Evolutionary conservation across 2,329 filamentous ascomycete genomes (phyloP).

Genomic region (Diaporthe citri): DNA sequence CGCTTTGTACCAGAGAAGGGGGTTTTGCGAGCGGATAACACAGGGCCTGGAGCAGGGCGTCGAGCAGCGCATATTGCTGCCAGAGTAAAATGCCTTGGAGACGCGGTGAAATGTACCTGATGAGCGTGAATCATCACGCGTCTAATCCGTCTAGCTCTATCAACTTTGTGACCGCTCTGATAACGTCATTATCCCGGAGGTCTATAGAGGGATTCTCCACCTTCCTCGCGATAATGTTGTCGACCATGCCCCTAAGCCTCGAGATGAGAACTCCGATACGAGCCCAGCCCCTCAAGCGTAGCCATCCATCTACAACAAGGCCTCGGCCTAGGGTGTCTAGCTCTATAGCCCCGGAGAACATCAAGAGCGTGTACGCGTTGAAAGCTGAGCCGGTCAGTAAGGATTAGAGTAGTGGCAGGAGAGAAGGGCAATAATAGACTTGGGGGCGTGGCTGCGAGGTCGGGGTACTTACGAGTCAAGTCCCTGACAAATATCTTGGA

Average conservation of each 20-base stretch:
- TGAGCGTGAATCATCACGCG: constrained; percentile 53
- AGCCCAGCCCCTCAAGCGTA: constrained; percentile 89
- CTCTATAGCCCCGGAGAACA: constrained; percentile 88
- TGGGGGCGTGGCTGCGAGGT: not conserved
- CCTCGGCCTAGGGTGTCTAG: constrained; percentile 91
- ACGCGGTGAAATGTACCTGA: not conserved
- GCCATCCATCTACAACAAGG: constrained; percentile 91
- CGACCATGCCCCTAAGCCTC: constrained; percentile 85
- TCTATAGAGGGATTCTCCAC: constrained; percentile 74
- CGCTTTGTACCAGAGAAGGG: not conserved
- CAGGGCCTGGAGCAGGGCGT: not conserved
- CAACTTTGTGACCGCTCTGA: constrained; percentile 81
- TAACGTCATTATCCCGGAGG: constrained; percentile 73
- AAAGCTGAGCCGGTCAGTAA: constrained; percentile 69
- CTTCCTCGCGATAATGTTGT: constrained; percentile 83
- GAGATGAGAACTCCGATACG: constrained; percentile 92
- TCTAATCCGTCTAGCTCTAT: constrained; percentile 93
- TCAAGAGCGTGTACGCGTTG: constrained; percentile 87
- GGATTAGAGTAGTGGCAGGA: constrained; percentile 30
- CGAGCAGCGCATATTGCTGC: not conserved
- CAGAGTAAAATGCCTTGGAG: constrained; percentile 25
- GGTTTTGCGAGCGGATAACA: not conserved
- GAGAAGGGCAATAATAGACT: not conserved
- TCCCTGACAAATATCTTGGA: constrained; percentile 93
- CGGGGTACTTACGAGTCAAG: constrained; percentile 77